phyloP scores from a whole-genome alignment of 73 alveolate species.

The Durusdinium trenchii region DNA sequence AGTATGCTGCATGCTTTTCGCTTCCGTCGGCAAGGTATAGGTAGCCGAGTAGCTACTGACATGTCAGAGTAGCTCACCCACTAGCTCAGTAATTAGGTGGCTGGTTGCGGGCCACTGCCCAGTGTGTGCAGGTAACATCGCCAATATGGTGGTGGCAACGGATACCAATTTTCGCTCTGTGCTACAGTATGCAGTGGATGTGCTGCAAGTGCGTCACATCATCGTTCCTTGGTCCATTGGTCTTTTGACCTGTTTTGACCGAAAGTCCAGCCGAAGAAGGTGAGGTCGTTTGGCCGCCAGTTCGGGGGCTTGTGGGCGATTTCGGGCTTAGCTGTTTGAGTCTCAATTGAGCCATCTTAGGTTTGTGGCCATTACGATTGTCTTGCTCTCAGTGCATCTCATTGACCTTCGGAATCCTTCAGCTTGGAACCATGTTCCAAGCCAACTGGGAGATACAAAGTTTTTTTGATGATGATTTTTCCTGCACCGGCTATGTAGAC shows the following conservation, averaged over 20 bases:
- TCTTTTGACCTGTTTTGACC: too few species aligned
- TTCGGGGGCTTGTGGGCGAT: too few species aligned
- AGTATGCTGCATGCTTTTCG: neutral
- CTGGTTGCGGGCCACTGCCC: neutral
- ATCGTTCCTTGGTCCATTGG: neutral
- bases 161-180: conserved; percentile 56
- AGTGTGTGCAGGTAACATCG: neutral
- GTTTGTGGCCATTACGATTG: conserved; percentile 91
- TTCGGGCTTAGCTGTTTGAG: too few species aligned
- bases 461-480: too few species aligned
- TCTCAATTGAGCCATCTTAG: neutral
- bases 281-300: too few species aligned
- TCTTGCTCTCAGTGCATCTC: neutral
- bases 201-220: conserved; percentile 61
- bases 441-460: neutral
- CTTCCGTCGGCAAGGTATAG: too few species aligned
- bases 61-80: neutral
- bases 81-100: too few species aligned
- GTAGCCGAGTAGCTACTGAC: too few species aligned
- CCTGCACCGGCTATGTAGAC: too few species aligned
- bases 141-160: conserved; percentile 76
- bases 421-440: neutral
- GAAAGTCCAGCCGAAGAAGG: too few species aligned
- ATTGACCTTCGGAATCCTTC: neutral
- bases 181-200: conserved; percentile 75